A percentile compares a stretch with the other conserved stretches of the same genome.
These are phyloP conservation scores for Nemania diffusa DNA, from an alignment of 2,329 filamentous ascomycete species.

Conservation along the genomic window DNA sequence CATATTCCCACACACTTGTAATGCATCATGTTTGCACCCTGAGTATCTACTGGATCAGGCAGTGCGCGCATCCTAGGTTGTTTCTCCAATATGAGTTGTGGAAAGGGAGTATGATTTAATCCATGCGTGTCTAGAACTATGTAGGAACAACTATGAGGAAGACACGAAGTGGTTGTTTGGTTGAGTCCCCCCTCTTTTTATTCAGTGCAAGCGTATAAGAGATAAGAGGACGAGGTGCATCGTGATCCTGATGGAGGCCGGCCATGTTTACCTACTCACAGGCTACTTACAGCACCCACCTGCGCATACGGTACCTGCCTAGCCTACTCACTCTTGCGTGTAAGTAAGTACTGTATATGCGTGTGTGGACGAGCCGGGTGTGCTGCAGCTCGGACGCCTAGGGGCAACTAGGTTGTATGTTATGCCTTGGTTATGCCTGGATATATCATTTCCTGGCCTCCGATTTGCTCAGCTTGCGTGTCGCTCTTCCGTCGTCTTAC, in stretches of 20 bases:
- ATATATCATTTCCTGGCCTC: conserved; percentile 26
- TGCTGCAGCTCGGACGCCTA: conserved; percentile 27
- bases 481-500: conserved; percentile 37
- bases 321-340: background rate
- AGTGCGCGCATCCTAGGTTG: conserved; percentile 3
- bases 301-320: background rate
- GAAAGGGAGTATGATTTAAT: conserved; percentile 9
- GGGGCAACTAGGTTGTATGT: conserved; percentile 33
- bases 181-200: conserved; percentile 17
- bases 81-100: conserved; percentile 8
- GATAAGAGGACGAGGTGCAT: conserved; percentile 34
- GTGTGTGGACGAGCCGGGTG: conserved; percentile 26
- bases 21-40: conserved; percentile 7
- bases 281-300: background rate
- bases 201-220: conserved; percentile 27
- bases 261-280: conserved; percentile 9
- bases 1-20: conserved; percentile 13
- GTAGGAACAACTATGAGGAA: conserved; percentile 11
- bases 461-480: conserved; percentile 36
- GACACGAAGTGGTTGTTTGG: conserved; percentile 10
- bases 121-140: conserved; percentile 2
- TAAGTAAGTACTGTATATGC: background rate
- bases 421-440: conserved; percentile 35
- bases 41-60: conserved; percentile 6
- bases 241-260: conserved; percentile 17